These are phyloP conservation scores for Primulina tabacum DNA, from an alignment of 257 asterid genomes.

Conservation along the genomic window DNA sequence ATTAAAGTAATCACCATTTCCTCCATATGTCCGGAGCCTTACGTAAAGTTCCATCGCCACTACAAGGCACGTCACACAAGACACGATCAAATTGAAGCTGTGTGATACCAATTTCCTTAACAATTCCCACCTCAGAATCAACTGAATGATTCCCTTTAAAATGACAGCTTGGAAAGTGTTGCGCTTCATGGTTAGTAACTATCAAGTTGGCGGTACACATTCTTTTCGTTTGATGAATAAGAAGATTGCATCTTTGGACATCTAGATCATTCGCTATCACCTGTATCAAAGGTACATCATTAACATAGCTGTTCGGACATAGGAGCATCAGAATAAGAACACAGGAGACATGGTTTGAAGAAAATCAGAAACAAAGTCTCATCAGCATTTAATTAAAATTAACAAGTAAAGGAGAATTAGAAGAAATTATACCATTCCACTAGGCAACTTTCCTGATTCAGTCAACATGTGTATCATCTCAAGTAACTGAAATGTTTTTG, in stretches of 20 bases:
- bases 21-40: constrained; percentile 99
- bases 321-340: constrained; percentile 20
- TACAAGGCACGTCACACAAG: constrained; percentile 98
- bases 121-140: constrained; percentile 41
- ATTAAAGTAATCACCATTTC: constrained; percentile 60
- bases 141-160: constrained; percentile 37
- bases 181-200: constrained; percentile 99
- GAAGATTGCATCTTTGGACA: constrained; percentile 97
- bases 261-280: constrained; percentile 94
- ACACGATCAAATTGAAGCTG: constrained; percentile 97
- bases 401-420: constrained; percentile 7
- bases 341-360: neutral
- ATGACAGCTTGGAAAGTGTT: constrained; percentile 93
- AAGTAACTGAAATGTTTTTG: constrained; percentile 93
- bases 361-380: constrained; percentile 18
- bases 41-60: constrained; percentile 98
- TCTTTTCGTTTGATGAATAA: constrained; percentile 97
- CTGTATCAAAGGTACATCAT: constrained; percentile 36
- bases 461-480: constrained; percentile 87
- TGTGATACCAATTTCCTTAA: constrained; percentile 38
- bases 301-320: constrained; percentile 9
- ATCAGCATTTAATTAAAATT: constrained; percentile 5
- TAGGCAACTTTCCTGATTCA: constrained; percentile 75
- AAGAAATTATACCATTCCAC: constrained; percentile 68
- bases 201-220: constrained; percentile 97